Conservation (phyloP, 1,284 basidiomycete genomes). For the Somion occarium region DNA sequence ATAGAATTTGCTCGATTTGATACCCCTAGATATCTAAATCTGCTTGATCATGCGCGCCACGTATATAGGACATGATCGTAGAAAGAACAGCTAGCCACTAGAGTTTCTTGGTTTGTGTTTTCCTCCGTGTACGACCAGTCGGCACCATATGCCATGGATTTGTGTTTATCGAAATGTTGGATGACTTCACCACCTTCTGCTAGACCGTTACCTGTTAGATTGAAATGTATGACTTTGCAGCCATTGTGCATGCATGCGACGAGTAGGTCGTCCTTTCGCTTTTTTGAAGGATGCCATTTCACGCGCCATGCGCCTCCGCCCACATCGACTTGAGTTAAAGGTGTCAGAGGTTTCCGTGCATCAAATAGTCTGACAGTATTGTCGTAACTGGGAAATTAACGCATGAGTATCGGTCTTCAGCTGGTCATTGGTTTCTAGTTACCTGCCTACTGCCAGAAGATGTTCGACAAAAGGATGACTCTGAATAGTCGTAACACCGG, state of each 20-base stretch:
- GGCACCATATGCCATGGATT: constrained; percentile 89
- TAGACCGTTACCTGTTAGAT: constrained; percentile 16
- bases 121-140: constrained; percentile 76
- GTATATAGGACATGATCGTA: constrained; percentile 87
- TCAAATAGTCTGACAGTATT: constrained; percentile 82
- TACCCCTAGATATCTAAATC: neutral
- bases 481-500: constrained; percentile 91
- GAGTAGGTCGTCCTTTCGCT: constrained; percentile 65
- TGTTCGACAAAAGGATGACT: constrained; percentile 78
- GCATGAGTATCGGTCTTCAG: neutral
- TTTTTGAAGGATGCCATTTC: constrained; percentile 84
- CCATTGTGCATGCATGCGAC: constrained; percentile 98
- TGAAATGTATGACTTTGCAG: constrained; percentile 76
- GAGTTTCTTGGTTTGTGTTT: constrained; percentile 32
- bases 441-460: constrained; percentile 91
- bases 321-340: constrained; percentile 62
- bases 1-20: neutral
- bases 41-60: constrained; percentile 58
- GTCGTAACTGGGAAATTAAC: constrained; percentile 83
- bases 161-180: constrained; percentile 72
- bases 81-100: constrained; percentile 92
- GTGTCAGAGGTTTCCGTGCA: constrained; percentile 57
- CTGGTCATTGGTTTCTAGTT: constrained; percentile 11
- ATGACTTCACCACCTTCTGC: constrained; percentile 34
- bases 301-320: constrained; percentile 95